These are phyloP conservation scores for Parastagonospora avenae DNA, from an alignment of 2,329 filamentous ascomycete species.

Conservation along the genomic window DNA sequence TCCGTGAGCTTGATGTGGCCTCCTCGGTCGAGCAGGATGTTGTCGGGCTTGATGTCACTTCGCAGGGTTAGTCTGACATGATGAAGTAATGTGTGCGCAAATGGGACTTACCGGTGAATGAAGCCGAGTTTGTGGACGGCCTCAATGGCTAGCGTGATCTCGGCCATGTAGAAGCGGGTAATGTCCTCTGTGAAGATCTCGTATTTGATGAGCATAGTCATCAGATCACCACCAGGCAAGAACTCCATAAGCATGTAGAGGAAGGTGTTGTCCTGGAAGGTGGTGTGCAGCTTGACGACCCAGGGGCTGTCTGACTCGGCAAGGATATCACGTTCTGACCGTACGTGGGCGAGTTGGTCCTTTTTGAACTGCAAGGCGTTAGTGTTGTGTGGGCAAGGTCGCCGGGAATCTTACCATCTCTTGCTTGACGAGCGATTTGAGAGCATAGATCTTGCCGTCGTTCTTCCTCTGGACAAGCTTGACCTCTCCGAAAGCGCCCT, in stretches of 20 bases:
- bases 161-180: constrained; percentile 98
- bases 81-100: neutral
- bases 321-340: constrained; percentile 95
- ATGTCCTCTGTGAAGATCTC: constrained; percentile 99
- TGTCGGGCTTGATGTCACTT: constrained; percentile 99
- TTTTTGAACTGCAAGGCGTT: constrained; percentile 75
- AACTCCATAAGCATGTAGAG: constrained; percentile 99
- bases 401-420: constrained; percentile 70
- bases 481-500: constrained; percentile 98
- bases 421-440: constrained; percentile 97
- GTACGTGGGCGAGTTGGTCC: constrained; percentile 95
- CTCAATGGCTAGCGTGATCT: constrained; percentile 97
- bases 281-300: constrained; percentile 98
- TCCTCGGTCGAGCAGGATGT: constrained; percentile 92
- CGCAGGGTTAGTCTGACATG: constrained; percentile 29
- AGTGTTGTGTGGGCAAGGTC: constrained; percentile 8
- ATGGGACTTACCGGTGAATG: constrained; percentile 80
- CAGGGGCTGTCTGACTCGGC: constrained; percentile 99
- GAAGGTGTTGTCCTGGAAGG: constrained; percentile 95
- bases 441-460: constrained; percentile 95
- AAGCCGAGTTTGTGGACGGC: constrained; percentile 97
- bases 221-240: constrained; percentile 93
- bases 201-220: constrained; percentile 99
- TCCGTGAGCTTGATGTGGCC: constrained; percentile 98
- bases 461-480: constrained; percentile 96